Evolutionary conservation across 345 rosid genomes (phyloP).

Genomic region (Populus deltoides): DNA sequence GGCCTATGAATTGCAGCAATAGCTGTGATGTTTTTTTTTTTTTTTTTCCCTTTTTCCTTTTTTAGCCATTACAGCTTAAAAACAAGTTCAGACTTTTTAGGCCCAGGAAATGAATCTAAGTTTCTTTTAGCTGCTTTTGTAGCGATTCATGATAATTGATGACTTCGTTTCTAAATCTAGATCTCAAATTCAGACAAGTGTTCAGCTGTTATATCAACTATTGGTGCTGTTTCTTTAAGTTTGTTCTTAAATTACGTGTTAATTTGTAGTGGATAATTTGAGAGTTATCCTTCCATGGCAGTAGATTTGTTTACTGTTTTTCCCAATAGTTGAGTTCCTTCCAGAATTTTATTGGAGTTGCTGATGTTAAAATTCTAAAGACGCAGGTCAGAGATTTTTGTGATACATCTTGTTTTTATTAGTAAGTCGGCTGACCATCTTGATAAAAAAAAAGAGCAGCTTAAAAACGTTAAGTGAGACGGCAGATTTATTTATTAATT

Average conservation of each 20-base stretch:
- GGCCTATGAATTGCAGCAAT: not conserved
- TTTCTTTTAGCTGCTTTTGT: not conserved
- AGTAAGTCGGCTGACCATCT: not conserved
- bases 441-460: not conserved
- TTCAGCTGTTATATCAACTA: not conserved
- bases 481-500: not conserved
- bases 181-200: not conserved
- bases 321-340: not conserved
- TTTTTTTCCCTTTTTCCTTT: no score
- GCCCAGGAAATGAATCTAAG: not conserved
- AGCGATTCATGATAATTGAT: not conserved
- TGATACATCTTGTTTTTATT: not conserved
- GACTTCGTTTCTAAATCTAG: conserved; percentile 14
- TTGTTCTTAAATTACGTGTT: not conserved
- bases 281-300: not conserved
- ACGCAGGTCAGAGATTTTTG: not conserved
- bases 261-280: not conserved
- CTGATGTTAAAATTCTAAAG: not conserved
- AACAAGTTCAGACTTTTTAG: not conserved
- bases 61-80: not conserved
- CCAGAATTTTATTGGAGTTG: not conserved
- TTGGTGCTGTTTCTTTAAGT: not conserved
- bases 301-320: not conserved
- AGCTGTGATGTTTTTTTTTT: not conserved
- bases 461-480: not conserved